phyloP scores from a whole-genome alignment of 2,329 filamentous ascomycete species.

The Fusarium incarnatum region DNA sequence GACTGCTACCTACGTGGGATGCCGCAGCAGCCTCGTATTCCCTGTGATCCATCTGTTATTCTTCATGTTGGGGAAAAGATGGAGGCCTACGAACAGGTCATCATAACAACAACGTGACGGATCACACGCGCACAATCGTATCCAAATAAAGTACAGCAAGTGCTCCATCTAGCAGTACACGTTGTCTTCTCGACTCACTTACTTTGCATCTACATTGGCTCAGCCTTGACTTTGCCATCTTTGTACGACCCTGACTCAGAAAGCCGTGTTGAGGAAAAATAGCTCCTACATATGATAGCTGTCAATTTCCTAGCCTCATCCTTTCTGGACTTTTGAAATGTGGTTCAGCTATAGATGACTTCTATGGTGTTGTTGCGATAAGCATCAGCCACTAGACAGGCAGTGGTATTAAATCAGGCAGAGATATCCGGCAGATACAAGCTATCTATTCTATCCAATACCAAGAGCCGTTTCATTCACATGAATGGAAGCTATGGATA shows the following conservation, averaged over 20 bases:
- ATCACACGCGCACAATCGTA: conserved; percentile 26
- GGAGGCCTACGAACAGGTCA: conserved; percentile 18
- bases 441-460: not conserved
- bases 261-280: not conserved
- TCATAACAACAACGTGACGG: conserved; percentile 14
- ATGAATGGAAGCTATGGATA: not conserved
- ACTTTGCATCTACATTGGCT: not conserved
- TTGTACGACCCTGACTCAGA: not conserved
- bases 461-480: not conserved
- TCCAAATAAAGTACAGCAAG: conserved; percentile 27
- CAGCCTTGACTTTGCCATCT: not conserved
- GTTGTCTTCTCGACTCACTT: not conserved
- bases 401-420: conserved; percentile 1
- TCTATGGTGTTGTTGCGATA: not conserved
- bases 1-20: not conserved
- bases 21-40: conserved; percentile 11
- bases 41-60: conserved; percentile 2
- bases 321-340: not conserved
- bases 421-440: not conserved
- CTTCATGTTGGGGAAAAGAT: not conserved
- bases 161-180: not conserved
- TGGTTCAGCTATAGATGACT: not conserved
- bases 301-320: not conserved
- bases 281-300: not conserved
- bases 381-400: not conserved